These are phyloP conservation scores for Sugiyamaella marilandica DNA, from an alignment of 805 yeast species.

Conservation along the genomic window DNA sequence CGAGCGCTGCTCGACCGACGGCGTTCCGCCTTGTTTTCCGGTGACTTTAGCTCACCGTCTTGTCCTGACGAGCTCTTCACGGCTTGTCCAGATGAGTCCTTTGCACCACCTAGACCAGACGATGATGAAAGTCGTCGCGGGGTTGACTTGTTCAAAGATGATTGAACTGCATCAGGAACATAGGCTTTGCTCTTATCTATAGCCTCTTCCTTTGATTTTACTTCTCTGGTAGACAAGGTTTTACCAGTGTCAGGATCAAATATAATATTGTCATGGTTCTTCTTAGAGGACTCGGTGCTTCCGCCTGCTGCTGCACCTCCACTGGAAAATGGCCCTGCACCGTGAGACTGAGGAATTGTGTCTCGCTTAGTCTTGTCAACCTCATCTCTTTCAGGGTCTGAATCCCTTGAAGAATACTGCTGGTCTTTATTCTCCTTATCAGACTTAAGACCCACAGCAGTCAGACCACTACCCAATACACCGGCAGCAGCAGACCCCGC, in stretches of 20 bases:
- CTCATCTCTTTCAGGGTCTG: no score
- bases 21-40: not conserved
- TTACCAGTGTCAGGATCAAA: constrained; percentile 9
- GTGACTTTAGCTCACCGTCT: not conserved
- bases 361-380: not conserved
- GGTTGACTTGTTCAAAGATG: not conserved
- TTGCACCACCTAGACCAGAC: not conserved
- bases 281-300: not conserved
- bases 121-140: not conserved
- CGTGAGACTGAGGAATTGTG: not conserved
- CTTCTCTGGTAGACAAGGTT: constrained; percentile 1
- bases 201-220: not conserved
- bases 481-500: not conserved
- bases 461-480: constrained; percentile 3
- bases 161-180: constrained; percentile 4
- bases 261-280: not conserved
- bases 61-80: not conserved
- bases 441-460: constrained; percentile 1
- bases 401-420: no score
- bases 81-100: not conserved
- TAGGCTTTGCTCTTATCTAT: not conserved
- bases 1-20: no score
- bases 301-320: not conserved
- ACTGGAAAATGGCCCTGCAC: not conserved
- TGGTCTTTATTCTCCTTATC: not conserved